Base-by-base conservation (phyloP, 257 asterid genomes). In the Eucommia ulmoides region DNA sequence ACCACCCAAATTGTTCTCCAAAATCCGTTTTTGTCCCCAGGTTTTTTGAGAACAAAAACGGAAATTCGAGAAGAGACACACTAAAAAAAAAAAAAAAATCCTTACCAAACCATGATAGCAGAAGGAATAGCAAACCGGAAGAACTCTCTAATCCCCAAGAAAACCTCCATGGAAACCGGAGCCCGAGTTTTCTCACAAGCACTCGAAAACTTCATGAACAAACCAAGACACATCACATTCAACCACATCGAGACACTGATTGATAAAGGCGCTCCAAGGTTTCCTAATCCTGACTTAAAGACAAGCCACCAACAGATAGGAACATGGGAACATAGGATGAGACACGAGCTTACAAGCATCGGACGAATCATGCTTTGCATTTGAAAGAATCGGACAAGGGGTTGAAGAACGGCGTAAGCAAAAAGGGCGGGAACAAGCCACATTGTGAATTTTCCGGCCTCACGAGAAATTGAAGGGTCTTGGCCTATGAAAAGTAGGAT, bases 401-500 rank as follows among this genome's bases (percentile, higher is more conserved):
- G 45, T 38, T 38, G n/a, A 6, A 8, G 8, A 38, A 1, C n/a
- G 3, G 45, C 45, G n/a, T 38, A 38, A 38, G 45, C 45, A 1
- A 38, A 38, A 0, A 38, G 45, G n/a, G 45, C 45, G n/a, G 45
- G 45, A 38, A 38, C 4, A 38, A 38, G 45, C 45, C 45, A 38
- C 17, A 8, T 38, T 38, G 45, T 15, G 17, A 38, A 2, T 14
- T 38, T 38, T 15, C 45, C 45, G n/a, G 45, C 45, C n/a, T 38
- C 45, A 38, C n/a, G 45, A 5, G 45, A 8, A 15, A 38, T 38
- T 14, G 15, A 38, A 38, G 45, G 45, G n/a, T 38, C 45, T 38
- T 38, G 45, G 45, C 17, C n/a, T 8, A 38, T 8, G 6, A 38
- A 38, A 38, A 38, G 5, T 16, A 38, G 45, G 12, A 38, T 38